These are phyloP conservation scores for Gaeumannomyces tritici DNA, from an alignment of 2,329 filamentous ascomycete species.

Conservation along the genomic window DNA sequence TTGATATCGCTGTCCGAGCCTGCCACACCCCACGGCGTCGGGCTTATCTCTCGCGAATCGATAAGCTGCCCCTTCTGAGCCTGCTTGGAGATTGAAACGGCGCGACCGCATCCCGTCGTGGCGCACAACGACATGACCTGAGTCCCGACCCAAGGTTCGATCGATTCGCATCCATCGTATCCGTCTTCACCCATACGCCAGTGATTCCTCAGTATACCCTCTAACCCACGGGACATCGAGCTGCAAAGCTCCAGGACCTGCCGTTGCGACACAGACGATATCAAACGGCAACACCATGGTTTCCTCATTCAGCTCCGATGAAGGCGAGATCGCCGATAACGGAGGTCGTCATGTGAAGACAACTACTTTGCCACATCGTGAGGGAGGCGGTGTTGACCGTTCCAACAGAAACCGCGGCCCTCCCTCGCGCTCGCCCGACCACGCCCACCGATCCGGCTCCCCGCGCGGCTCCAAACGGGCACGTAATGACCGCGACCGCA, in stretches of 20 bases:
- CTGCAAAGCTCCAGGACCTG: not conserved
- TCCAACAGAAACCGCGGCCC: slow-evolving; percentile 68
- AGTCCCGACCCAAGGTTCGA: not conserved
- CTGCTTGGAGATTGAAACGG: not conserved
- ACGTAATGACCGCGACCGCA: slow-evolving; percentile 50
- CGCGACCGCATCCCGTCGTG: not conserved
- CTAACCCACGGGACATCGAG: not conserved
- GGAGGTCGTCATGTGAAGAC: slow-evolving; percentile 61
- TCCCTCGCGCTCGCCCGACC: slow-evolving; percentile 47
- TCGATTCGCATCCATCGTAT: not conserved
- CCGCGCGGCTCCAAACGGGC: slow-evolving; percentile 59
- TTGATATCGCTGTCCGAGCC: not conserved
- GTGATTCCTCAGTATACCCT: not conserved
- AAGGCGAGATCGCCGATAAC: slow-evolving; percentile 79
- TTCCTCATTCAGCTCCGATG: slow-evolving; percentile 57
- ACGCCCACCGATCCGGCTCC: slow-evolving; percentile 44
- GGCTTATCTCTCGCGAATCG: not conserved
- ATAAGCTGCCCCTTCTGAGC: not conserved
- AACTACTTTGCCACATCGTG: slow-evolving; percentile 72
- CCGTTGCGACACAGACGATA: not conserved
- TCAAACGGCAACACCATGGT: slow-evolving; percentile 15
- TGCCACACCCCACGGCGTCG: too few species aligned
- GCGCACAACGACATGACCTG: not conserved
- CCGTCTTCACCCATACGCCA: not conserved
- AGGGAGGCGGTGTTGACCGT: slow-evolving; percentile 82